Evolutionary conservation across 192 early-diverging fungal species (phyloP).

Genomic region (Dissophora ornata): DNA sequence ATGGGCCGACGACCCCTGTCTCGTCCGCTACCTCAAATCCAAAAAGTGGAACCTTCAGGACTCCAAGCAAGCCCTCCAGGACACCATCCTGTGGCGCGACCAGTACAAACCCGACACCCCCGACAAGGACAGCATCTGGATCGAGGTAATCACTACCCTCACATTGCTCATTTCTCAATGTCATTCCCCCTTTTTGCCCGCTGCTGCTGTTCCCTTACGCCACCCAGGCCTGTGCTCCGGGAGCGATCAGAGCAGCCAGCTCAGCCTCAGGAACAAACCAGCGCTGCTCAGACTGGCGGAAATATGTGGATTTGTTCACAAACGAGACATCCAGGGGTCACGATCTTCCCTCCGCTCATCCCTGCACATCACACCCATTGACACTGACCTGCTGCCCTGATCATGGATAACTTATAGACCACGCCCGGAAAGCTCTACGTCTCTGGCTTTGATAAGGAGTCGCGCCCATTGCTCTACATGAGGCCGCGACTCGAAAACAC

Average conservation of each 20-base stretch:
- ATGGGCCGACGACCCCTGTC: slow-evolving; percentile 62
- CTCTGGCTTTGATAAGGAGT: slow-evolving; percentile 83
- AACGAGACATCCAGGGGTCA: too few species aligned
- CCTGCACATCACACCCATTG: too few species aligned
- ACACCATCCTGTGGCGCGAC: slow-evolving; percentile 84
- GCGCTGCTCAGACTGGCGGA: too few species aligned
- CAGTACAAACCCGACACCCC: slow-evolving; percentile 75
- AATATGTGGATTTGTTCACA: too few species aligned
- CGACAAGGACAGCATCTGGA: slow-evolving; percentile 77
- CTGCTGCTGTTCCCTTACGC: too few species aligned
- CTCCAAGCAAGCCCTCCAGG: slow-evolving; percentile 73
- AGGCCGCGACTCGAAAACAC: slow-evolving; percentile 85
- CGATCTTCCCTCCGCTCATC: too few species aligned
- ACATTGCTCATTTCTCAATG: neutral
- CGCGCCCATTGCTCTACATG: slow-evolving; percentile 83
- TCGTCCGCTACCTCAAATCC: slow-evolving; percentile 76
- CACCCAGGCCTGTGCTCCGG: too few species aligned
- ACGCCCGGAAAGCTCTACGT: slow-evolving; percentile 87
- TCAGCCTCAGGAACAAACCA: too few species aligned
- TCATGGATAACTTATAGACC: slow-evolving; percentile 43
- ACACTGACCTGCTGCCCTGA: neutral
- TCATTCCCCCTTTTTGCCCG: too few species aligned
- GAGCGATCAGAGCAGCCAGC: too few species aligned
- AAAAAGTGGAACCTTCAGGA: slow-evolving; percentile 78
- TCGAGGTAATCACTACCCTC: slow-evolving; percentile 65